A percentile compares a stretch with the other conserved stretches of the same genome.
phyloP scores from a whole-genome alignment of 495 filamentous ascomycete species.

The Opeltia flavorubescens region DNA sequence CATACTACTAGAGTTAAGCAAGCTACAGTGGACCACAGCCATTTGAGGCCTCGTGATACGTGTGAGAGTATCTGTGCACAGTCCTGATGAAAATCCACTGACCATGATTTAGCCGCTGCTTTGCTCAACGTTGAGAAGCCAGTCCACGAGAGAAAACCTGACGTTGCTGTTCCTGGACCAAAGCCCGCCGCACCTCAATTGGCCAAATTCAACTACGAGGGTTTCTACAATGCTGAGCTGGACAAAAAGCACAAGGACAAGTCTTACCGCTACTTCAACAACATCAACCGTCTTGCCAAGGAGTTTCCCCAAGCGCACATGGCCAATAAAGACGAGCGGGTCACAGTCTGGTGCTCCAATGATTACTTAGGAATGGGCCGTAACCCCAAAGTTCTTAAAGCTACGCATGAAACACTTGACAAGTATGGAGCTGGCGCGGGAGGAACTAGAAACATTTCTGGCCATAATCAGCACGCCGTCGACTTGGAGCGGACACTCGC shows the following conservation, averaged over 20 bases:
- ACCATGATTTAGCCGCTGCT: conserved; percentile 5
- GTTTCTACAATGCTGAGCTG: conserved; percentile 74
- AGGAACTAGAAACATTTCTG: conserved; percentile 93
- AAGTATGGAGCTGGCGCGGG: conserved; percentile 91
- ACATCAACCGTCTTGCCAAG: conserved; percentile 95
- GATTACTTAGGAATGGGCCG: conserved; percentile 97
- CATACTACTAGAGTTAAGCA: conserved; percentile 65
- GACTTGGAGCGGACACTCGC: conserved; percentile 71
- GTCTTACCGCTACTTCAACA: conserved; percentile 99
- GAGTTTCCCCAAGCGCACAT: conserved; percentile 94
- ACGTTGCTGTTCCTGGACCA: conserved; percentile 22
- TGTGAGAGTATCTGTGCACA: conserved; percentile 27
- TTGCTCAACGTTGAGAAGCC: conserved; percentile 11
- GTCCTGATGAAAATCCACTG: not conserved
- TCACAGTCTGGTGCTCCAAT: conserved; percentile 98
- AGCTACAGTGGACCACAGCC: conserved; percentile 53
- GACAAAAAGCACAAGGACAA: conserved; percentile 99
- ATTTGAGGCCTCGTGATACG: conserved; percentile 45
- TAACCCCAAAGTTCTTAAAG: conserved; percentile 71
- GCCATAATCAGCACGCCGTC: conserved; percentile 91
- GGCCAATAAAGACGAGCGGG: conserved; percentile 66
- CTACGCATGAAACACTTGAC: conserved; percentile 91
- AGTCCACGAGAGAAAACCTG: not conserved
- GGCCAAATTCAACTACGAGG: conserved; percentile 73
- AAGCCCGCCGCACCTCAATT: conserved; percentile 29